A percentile compares a stretch with the other conserved stretches of the same genome.
These are phyloP conservation scores for Crithidia mellificae DNA, from an alignment of 208 protist species.

Conservation along the genomic window DNA sequence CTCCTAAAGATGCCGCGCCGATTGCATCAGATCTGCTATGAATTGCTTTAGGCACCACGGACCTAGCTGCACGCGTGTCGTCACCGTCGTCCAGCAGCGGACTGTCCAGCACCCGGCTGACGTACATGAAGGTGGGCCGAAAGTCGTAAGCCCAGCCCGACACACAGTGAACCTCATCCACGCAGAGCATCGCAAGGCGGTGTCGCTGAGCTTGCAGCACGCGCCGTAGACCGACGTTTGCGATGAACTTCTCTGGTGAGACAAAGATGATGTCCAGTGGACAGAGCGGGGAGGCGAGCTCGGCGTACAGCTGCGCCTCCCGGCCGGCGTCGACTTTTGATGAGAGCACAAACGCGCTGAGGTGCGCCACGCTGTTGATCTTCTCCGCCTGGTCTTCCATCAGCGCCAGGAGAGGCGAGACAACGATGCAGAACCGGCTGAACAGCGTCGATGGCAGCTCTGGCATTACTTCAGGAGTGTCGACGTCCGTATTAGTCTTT, in stretches of 20 bases:
- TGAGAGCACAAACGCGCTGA: constrained; percentile 61
- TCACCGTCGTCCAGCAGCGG: constrained; percentile 18
- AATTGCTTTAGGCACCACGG: too few relatives aligned
- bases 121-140: constrained; percentile 81
- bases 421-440: constrained; percentile 80
- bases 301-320: constrained; percentile 44
- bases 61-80: too few relatives aligned
- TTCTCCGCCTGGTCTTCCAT: constrained; percentile 95
- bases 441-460: constrained; percentile 16
- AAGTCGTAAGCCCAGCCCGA: constrained; percentile 97
- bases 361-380: constrained; percentile 35
- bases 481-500: too few relatives aligned
- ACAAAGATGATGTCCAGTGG: constrained; percentile 85
- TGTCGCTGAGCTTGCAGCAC: constrained; percentile 42
- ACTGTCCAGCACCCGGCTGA: constrained; percentile 56
- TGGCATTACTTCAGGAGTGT: not conserved
- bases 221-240: constrained; percentile 45
- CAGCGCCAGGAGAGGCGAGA: constrained; percentile 95
- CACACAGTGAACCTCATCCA: constrained; percentile 97
- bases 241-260: constrained; percentile 80
- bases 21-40: too few relatives aligned
- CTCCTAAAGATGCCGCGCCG: too few relatives aligned
- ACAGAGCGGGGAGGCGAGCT: constrained; percentile 44
- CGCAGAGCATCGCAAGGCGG: constrained; percentile 81
- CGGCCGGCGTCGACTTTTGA: constrained; percentile 44